Conservation (phyloP, 352 stramenopile species). For the Pythium insidiosum region DNA sequence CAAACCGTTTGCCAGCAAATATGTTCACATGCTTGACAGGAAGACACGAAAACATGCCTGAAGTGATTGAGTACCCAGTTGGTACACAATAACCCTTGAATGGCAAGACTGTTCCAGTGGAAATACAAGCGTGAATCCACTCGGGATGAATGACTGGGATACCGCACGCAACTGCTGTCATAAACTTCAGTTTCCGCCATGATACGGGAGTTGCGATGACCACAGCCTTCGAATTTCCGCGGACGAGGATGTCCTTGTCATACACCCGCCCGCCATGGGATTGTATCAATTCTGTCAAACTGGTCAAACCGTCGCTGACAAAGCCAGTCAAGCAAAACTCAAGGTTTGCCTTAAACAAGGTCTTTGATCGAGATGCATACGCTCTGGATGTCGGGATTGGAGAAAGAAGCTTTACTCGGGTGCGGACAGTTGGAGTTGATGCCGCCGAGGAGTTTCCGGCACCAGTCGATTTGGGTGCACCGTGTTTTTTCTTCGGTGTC, state of each 20-base stretch:
- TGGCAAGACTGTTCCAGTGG: constrained; percentile 30
- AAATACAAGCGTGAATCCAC: constrained; percentile 66
- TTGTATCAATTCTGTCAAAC: constrained; percentile 50
- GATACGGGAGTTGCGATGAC: constrained; percentile 69
- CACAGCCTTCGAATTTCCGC: constrained; percentile 26
- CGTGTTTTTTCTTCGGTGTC: constrained; percentile 11
- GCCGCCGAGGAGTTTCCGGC: background rate
- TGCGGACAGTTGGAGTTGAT: constrained; percentile 40
- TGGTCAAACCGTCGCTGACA: constrained; percentile 33
- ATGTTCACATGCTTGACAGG: constrained; percentile 33
- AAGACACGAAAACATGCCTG: constrained; percentile 56
- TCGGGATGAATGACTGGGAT: constrained; percentile 77
- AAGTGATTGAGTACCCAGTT: constrained; percentile 53
- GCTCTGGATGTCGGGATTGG: constrained; percentile 32
- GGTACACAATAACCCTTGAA: constrained; percentile 69
- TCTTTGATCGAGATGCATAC: constrained; percentile 40
- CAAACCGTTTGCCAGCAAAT: constrained; percentile 51
- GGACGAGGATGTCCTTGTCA: constrained; percentile 3
- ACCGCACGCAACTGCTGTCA: constrained; percentile 69
- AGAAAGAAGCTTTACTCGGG: constrained; percentile 34
- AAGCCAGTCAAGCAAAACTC: constrained; percentile 77
- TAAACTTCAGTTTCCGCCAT: constrained; percentile 78
- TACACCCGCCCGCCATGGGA: constrained; percentile 52
- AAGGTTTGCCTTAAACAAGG: constrained; percentile 66
- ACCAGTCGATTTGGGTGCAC: too few species aligned